phyloP scores from a whole-genome alignment of 495 filamentous ascomycete species.

The Penicillium nucicola region DNA sequence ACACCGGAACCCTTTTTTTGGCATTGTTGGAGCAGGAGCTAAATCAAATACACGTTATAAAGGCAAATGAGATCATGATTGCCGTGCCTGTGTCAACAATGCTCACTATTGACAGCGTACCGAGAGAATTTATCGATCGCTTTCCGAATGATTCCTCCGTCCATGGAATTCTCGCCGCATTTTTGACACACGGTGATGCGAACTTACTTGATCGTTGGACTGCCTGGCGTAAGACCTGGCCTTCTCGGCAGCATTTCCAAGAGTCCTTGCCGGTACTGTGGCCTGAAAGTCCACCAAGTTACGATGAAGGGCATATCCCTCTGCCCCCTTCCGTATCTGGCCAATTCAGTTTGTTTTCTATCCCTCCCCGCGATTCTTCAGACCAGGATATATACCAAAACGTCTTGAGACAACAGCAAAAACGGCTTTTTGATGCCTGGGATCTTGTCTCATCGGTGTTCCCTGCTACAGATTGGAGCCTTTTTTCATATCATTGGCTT shows the following conservation, averaged over 20 bases:
- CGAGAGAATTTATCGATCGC: conserved; percentile 29
- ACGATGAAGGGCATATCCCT: not conserved
- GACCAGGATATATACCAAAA: conserved; percentile 29
- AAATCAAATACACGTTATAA: not conserved
- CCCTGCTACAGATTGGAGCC: conserved; percentile 40
- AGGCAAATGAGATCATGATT: conserved; percentile 43
- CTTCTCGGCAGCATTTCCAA: conserved; percentile 49
- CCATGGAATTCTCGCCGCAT: conserved; percentile 64
- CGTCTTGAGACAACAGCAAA: conserved; percentile 56
- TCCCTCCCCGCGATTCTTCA: not conserved
- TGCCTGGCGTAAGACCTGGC: conserved; percentile 64
- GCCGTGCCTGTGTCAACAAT: conserved; percentile 60
- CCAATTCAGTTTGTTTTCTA: not conserved
- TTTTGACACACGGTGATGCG: conserved; percentile 47
- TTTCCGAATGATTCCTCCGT: conserved; percentile 51
- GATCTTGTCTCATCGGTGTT: conserved; percentile 44
- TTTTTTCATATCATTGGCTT: conserved; percentile 66
- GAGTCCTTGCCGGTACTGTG: conserved; percentile 53
- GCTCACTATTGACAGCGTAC: conserved; percentile 57
- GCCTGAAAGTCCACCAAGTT: not conserved
- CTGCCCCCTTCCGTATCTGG: not conserved
- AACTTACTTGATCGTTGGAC: conserved; percentile 18
- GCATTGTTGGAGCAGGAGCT: not conserved
- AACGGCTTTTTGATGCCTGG: conserved; percentile 60
- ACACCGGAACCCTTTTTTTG: not conserved